phyloP scores from a whole-genome alignment of 805 yeast species.

The Priceomyces haplophilus region DNA sequence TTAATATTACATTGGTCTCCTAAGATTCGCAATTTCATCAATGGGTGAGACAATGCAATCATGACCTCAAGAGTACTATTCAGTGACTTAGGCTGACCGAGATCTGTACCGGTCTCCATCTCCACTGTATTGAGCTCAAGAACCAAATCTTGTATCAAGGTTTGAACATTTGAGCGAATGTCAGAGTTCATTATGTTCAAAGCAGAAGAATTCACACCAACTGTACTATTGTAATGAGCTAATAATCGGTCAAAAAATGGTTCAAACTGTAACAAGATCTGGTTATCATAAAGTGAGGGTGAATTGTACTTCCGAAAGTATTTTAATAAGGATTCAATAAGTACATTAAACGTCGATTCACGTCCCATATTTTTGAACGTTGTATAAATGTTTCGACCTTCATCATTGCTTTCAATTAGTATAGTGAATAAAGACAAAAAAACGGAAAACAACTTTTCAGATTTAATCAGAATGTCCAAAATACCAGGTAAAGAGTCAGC shows the following conservation, averaged over 20 bases:
- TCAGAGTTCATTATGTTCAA: slow-evolving; percentile 17
- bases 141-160: slow-evolving; percentile 21
- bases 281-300: background rate
- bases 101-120: slow-evolving; percentile 1
- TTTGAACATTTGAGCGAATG: slow-evolving; percentile 22
- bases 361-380: slow-evolving; percentile 24
- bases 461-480: slow-evolving; percentile 20
- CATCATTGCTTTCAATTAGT: slow-evolving; percentile 14
- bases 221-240: slow-evolving; percentile 7
- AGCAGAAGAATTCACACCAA: slow-evolving; percentile 2
- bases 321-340: slow-evolving; percentile 22
- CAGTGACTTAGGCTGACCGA: background rate
- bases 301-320: slow-evolving; percentile 17
- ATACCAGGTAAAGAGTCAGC: slow-evolving; percentile 23
- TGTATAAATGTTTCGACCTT: slow-evolving; percentile 17
- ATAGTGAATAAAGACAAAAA: slow-evolving; percentile 28
- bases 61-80: slow-evolving; percentile 5
- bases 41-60: slow-evolving; percentile 13
- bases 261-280: slow-evolving; percentile 12
- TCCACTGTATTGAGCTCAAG: slow-evolving; percentile 10
- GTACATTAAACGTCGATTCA: slow-evolving; percentile 24
- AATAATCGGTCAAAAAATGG: slow-evolving; percentile 12
- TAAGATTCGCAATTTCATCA: slow-evolving; percentile 24
- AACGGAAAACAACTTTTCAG: slow-evolving; percentile 13
- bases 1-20: slow-evolving; percentile 25